Conservation (phyloP, 306 rosid species). For the Corylus americana region DNA sequence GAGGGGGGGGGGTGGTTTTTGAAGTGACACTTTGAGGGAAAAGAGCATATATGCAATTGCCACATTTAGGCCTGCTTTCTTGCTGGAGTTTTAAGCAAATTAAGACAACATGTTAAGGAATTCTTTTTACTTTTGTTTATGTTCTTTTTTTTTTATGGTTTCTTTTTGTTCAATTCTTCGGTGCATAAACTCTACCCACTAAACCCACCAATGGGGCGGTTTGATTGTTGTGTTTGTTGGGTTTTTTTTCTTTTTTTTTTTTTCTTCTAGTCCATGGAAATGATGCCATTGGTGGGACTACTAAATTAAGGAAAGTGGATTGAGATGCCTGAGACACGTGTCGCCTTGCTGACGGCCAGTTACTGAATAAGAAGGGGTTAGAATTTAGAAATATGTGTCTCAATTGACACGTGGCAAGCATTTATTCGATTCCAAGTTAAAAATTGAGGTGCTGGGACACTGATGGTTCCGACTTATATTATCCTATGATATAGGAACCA, state of each 20-base stretch:
- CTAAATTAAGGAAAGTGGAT: neutral
- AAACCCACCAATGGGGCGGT: slow-evolving; percentile 45
- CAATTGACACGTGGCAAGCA: slow-evolving; percentile 24
- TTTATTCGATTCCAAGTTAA: slow-evolving; percentile 27
- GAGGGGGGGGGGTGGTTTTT: slow-evolving; percentile 11
- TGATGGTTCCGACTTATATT: slow-evolving; percentile 21
- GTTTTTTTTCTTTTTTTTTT: neutral
- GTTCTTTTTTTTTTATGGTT: slow-evolving; percentile 7
- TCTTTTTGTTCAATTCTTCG: slow-evolving; percentile 15
- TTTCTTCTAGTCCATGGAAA: neutral
- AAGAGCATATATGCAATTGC: slow-evolving; percentile 45
- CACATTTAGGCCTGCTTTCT: slow-evolving; percentile 37
- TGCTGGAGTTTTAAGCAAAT: slow-evolving; percentile 16
- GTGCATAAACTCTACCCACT: slow-evolving; percentile 27
- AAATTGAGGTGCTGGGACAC: slow-evolving; percentile 9
- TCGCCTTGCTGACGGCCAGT: slow-evolving; percentile 14
- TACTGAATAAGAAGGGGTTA: neutral
- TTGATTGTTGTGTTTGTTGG: slow-evolving; percentile 10
- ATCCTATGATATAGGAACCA: slow-evolving; percentile 4
- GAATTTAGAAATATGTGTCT: neutral
- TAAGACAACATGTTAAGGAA: slow-evolving; percentile 23
- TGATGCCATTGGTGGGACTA: slow-evolving; percentile 24
- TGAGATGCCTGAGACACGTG: slow-evolving; percentile 33
- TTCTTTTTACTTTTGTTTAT: slow-evolving; percentile 16
- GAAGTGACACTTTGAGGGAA: slow-evolving; percentile 46